Base-by-base conservation (phyloP, 805 yeast species). In the Ogataea minuta region DNA sequence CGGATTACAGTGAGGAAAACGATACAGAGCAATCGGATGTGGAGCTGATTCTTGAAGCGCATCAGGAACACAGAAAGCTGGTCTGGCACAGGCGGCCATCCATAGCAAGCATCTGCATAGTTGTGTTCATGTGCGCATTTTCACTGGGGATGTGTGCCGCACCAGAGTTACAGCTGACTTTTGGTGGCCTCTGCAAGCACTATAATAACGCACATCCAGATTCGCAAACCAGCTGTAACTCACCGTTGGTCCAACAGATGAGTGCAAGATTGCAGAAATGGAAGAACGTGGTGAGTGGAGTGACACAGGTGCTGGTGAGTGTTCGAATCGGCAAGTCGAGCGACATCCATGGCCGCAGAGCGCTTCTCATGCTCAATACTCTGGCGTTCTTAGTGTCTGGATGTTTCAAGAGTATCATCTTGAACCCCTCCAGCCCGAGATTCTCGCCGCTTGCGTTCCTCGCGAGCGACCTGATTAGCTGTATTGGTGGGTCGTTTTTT, bases 251-350 rank as follows among this genome's bases (percentile, higher is more conserved):
- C 2, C 81, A 76, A 50, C 57, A 53, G 17, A 43, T 54, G 23
- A 63, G 73, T 16, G 77, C 86, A 3, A 58, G 65, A 29, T 60
- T 82, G 29, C 75, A 74, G 39, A 71, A 81, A 35, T 62, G 67
- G 41, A 49, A 54, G 13, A 57, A 66, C 29, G 46, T 79, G 5
- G 40, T 69, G 2, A 50, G 63, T 4, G 79, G 80, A 0, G 40
- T 72, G 0, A 54, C 76, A 3, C 67, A 72, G 20, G 66, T 78
- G 16, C 40, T 80, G 1, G 72, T 79, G n/a, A 62, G 79, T 41
- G 82, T 84, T 1, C 79, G 78, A 48, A 60, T 83, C 40, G 83
- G 88, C 2, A 74, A 76, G 36, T 53, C 76, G 10, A 77, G 85
- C 14, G 93, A 84, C 55, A 60, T 76, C 23, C 64, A 70, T 44